Conservation (phyloP, 108 stramenopile species). For the Chaetoceros tenuissimus region DNA sequence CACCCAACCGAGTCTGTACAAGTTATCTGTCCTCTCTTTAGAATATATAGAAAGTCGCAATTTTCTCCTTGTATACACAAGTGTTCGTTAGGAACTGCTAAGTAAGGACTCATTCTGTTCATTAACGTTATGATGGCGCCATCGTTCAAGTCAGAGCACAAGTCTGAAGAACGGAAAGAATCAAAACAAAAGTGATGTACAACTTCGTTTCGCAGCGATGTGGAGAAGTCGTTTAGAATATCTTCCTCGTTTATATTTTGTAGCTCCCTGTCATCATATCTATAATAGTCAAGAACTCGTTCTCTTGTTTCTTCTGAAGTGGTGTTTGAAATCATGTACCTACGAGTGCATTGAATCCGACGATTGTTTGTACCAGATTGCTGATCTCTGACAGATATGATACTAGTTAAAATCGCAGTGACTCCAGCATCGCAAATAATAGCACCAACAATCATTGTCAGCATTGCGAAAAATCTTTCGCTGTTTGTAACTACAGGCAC, state of each 20-base stretch:
- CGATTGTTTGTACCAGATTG: conserved; percentile 36
- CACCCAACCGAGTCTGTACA: conserved; percentile 9
- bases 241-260: conserved; percentile 28
- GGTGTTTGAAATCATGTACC: conserved; percentile 21
- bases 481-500: conserved; percentile 26
- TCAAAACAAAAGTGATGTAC: conserved; percentile 28
- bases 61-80: conserved; percentile 29
- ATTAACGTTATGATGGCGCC: conserved; percentile 26
- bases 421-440: conserved; percentile 58
- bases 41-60: conserved; percentile 18
- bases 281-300: conserved; percentile 27
- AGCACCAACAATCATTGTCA: conserved; percentile 46
- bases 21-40: conserved; percentile 27
- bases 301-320: conserved; percentile 8
- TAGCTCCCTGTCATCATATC: conserved; percentile 30
- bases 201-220: conserved; percentile 19
- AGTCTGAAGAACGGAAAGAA: conserved; percentile 20
- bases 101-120: conserved; percentile 22
- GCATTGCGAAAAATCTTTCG: conserved; percentile 41
- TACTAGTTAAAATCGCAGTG: conserved; percentile 39
- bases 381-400: conserved; percentile 35
- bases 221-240: conserved; percentile 22
- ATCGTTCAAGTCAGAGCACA: conserved; percentile 22
- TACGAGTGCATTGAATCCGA: conserved; percentile 34
- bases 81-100: conserved; percentile 32